A percentile compares a stretch with the other conserved stretches of the same genome.
Evolutionary conservation across 306 rosid species (phyloP).

Genomic region (Cucurbita argyrosperma): DNA sequence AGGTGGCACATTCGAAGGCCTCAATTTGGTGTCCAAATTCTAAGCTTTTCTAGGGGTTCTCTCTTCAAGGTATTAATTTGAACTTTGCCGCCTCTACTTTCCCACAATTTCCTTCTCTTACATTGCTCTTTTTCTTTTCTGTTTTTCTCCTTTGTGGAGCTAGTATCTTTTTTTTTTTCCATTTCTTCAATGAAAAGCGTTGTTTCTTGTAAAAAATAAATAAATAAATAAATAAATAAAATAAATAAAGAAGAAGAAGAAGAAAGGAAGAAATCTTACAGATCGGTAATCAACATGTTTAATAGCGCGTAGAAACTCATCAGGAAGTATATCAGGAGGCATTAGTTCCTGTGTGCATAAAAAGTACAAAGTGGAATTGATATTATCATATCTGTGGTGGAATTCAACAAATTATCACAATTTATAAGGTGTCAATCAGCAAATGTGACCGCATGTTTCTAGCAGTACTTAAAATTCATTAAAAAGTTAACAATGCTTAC

Average conservation of each 20-base stretch:
- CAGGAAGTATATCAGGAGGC: constrained; percentile 54
- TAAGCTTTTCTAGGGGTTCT: no score
- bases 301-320: constrained; percentile 48
- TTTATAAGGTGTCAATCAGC: neutral
- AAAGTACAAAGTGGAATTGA: neutral
- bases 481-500: constrained; percentile 20
- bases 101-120: no score
- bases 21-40: no score
- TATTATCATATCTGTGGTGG: neutral
- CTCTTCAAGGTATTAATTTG: no score
- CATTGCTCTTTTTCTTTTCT: no score
- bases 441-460: neutral
- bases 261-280: constrained; percentile 34
- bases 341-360: constrained; percentile 50
- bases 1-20: no score
- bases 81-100: no score
- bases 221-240: neutral
- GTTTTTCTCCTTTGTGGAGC: no score
- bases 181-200: neutral
- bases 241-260: neutral
- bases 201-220: neutral
- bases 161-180: no score
- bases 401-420: neutral
- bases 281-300: constrained; percentile 76
- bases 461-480: neutral